Percentiles rank a stretch among this genome's conserved stretches.
Evolutionary conservation across 345 rosid species (phyloP).

Genomic region (Zanthoxylum bungeanum): DNA sequence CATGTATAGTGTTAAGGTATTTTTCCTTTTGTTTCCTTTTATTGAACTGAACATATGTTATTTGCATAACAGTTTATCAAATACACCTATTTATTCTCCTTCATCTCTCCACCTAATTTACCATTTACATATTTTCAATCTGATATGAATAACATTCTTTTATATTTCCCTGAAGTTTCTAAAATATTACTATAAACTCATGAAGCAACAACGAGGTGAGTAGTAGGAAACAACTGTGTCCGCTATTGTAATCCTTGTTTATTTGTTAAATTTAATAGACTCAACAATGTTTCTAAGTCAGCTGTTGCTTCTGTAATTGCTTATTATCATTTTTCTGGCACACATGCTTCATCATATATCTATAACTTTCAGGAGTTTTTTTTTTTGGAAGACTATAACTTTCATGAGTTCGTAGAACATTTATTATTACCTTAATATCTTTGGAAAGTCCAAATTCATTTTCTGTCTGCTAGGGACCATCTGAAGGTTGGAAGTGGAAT

Average conservation of each 20-base stretch:
- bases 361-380: conserved; percentile 3
- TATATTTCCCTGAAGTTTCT: neutral
- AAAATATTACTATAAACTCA: neutral
- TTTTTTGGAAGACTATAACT: too few species aligned
- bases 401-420: too few species aligned
- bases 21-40: neutral
- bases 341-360: neutral
- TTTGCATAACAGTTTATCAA: neutral
- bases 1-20: neutral
- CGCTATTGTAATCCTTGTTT: too few species aligned
- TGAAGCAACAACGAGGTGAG: neutral
- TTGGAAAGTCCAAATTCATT: conserved; percentile 11
- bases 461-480: conserved; percentile 42
- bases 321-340: neutral
- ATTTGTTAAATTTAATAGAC: conserved; percentile 4
- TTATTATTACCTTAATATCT: neutral
- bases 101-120: too few species aligned
- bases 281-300: neutral
- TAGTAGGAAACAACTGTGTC: neutral
- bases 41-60: neutral
- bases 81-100: too few species aligned
- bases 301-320: neutral
- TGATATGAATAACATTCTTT: neutral
- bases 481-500: conserved; percentile 74
- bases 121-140: neutral